These are phyloP conservation scores for Inonotus obliquus DNA, from an alignment of 1,284 basidiomycete genomes.

Conservation along the genomic window DNA sequence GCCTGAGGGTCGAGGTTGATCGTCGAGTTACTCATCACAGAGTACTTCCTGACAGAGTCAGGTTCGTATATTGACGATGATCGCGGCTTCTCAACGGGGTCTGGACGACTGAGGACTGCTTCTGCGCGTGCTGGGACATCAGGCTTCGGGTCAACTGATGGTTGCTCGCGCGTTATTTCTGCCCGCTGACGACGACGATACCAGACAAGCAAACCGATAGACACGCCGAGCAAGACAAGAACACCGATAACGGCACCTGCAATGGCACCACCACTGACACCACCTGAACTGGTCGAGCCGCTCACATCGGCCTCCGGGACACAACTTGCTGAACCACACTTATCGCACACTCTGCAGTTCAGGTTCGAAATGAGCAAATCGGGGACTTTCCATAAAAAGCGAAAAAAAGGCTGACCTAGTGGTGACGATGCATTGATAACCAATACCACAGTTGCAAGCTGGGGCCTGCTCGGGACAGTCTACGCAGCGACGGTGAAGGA, in stretches of 20 bases:
- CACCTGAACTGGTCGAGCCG: conserved; percentile 26
- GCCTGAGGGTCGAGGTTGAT: conserved; percentile 15
- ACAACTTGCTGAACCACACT: conserved; percentile 35
- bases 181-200: conserved; percentile 49
- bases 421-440: conserved; percentile 7
- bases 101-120: conserved; percentile 70
- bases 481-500: conserved; percentile 37
- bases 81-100: conserved; percentile 63
- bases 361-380: conserved; percentile 16
- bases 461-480: conserved; percentile 38
- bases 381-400: neutral
- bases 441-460: conserved; percentile 20
- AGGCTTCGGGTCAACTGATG: conserved; percentile 40
- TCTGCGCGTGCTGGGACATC: conserved; percentile 70
- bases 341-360: conserved; percentile 25
- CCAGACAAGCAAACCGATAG: conserved; percentile 49
- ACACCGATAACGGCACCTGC: conserved; percentile 67
- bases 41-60: conserved; percentile 17
- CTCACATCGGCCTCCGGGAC: conserved; percentile 40
- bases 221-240: conserved; percentile 51
- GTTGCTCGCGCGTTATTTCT: conserved; percentile 26
- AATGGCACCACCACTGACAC: conserved; percentile 63
- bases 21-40: conserved; percentile 17
- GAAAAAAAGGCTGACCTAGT: conserved; percentile 1
- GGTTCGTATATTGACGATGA: conserved; percentile 20